Evolutionary conservation across 1,139 yeast species (phyloP), one percentile per base, ranked within the genome.

Genomic region (Zygoascus sp.): DNA sequence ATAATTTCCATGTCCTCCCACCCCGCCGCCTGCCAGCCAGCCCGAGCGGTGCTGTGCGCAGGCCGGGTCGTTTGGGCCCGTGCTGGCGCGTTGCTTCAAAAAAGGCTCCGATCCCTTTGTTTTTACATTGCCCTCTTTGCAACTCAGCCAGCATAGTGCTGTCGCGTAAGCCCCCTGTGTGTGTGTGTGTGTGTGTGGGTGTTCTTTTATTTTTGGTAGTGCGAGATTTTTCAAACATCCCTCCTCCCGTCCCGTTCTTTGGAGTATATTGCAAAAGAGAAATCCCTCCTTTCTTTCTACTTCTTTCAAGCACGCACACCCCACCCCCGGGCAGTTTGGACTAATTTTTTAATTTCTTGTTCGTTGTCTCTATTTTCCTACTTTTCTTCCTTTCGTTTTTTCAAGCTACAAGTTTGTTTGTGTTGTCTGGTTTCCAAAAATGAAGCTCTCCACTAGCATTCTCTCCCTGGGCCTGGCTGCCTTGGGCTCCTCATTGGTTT

Each of bases 401-500:
- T 35, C 40, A 17, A 17, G 7, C 28, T 10, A n/a, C n/a, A 3
- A 25, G 30, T 21, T 41, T 22, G n/a, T 23, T 23, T 32, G 9
- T 32, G 25, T 4, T 42, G 39, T 17, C 35, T 35, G 27, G 10
- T 15, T 30, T 36, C 21, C 23, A 28, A n/a, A n/a, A n/a, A 50
- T 53, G 53, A 51, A 49, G 40, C 40, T 50, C 43, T 46, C 52
- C 20, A 40, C 56, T 28, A 15, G 37, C 20, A 37, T 50, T 30
- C 45, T 38, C 9, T 39, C 44, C 30, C 40, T 47, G 39, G 50
- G 59, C 30, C 41, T 47, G 41, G 50, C 59, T 28, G 51, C 55
- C 32, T 27, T 49, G 38, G 45, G 55, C 11, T 43, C 57, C 42
- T n/a, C n/a, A n/a, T n/a, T n/a, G n/a, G 42, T 54, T 23, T 56